Conservation (phyloP, 1,284 basidiomycete species). For the Cryptococcus sp. region DNA sequence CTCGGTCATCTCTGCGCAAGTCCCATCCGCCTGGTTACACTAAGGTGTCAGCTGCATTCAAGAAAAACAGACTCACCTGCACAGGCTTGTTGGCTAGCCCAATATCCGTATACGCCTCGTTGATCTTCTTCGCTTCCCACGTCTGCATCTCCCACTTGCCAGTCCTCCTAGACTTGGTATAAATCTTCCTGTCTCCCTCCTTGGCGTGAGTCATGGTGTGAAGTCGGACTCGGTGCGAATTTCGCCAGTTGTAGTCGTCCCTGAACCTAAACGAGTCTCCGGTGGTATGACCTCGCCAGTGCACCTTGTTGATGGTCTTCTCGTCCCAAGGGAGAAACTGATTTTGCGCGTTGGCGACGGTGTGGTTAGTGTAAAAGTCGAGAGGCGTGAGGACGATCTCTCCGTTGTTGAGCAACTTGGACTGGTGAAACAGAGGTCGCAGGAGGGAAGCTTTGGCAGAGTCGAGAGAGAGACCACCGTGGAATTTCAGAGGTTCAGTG, state of each 20-base stretch:
- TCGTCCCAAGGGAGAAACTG: slow-evolving; percentile 37
- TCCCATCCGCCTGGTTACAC: slow-evolving; percentile 45
- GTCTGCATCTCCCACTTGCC: slow-evolving; percentile 27
- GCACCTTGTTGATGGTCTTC: slow-evolving; percentile 43
- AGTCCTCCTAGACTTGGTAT: slow-evolving; percentile 32
- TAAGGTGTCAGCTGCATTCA: slow-evolving; percentile 6
- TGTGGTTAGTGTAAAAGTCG: slow-evolving; percentile 28
- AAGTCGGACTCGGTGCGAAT: slow-evolving; percentile 43
- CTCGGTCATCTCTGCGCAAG: slow-evolving; percentile 40
- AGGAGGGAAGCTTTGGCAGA: slow-evolving; percentile 16
- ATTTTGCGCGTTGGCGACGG: neutral
- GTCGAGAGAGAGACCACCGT: slow-evolving; percentile 29
- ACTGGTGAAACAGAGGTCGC: slow-evolving; percentile 36
- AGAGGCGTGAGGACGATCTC: slow-evolving; percentile 34
- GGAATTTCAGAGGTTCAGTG: slow-evolving; percentile 19
- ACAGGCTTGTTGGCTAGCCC: slow-evolving; percentile 42
- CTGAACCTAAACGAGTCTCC: slow-evolving; percentile 42
- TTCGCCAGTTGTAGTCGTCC: slow-evolving; percentile 36
- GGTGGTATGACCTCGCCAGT: slow-evolving; percentile 48
- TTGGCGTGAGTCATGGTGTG: slow-evolving; percentile 33
- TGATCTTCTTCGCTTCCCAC: slow-evolving; percentile 33
- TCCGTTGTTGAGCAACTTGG: slow-evolving; percentile 21
- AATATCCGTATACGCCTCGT: slow-evolving; percentile 45
- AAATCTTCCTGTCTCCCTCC: slow-evolving; percentile 34
- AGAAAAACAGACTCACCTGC: slow-evolving; percentile 20